A percentile compares a stretch with the other conserved stretches of the same genome.
phyloP scores from a whole-genome alignment of 2,329 filamentous ascomycete genomes.

The Dothideomycetes sp. region DNA sequence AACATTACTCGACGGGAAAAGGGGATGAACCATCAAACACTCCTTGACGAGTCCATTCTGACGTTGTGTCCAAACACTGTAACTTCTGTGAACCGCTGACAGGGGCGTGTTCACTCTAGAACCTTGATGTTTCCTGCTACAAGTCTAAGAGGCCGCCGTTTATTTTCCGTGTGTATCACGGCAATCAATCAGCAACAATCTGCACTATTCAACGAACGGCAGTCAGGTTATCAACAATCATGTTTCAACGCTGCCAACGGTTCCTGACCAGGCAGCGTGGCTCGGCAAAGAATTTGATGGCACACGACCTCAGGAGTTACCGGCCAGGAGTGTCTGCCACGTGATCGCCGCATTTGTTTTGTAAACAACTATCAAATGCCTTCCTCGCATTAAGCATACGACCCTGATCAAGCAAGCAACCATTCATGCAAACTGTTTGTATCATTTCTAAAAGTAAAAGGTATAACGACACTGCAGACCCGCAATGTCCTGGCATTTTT shows the following conservation, averaged over 20 bases:
- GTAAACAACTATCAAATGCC: constrained; percentile 1
- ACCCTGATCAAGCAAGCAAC: neutral
- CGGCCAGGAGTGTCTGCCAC: constrained; percentile 1
- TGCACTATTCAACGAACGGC: neutral
- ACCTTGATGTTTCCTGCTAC: neutral
- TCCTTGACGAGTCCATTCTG: no score
- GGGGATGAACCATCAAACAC: no score
- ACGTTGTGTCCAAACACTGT: no score
- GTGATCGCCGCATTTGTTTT: constrained; percentile 7
- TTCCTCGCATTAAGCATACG: neutral
- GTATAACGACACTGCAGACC: constrained; percentile 9
- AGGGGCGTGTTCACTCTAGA: no score
- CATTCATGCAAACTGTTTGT: constrained; percentile 11
- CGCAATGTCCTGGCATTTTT: constrained; percentile 6
- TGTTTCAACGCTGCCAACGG: constrained; percentile 1
- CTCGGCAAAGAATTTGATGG: neutral
- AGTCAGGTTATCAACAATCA: neutral
- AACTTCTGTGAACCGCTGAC: no score
- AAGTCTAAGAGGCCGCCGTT: constrained; percentile 7
- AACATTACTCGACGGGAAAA: no score
- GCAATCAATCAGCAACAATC: constrained; percentile 5
- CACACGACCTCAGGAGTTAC: constrained; percentile 9
- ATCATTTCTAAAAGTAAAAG: constrained; percentile 13
- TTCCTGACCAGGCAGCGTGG: neutral
- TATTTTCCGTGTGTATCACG: constrained; percentile 8